Evolutionary conservation across 805 yeast species (phyloP).

Genomic region (Candida arabinofermentans): DNA sequence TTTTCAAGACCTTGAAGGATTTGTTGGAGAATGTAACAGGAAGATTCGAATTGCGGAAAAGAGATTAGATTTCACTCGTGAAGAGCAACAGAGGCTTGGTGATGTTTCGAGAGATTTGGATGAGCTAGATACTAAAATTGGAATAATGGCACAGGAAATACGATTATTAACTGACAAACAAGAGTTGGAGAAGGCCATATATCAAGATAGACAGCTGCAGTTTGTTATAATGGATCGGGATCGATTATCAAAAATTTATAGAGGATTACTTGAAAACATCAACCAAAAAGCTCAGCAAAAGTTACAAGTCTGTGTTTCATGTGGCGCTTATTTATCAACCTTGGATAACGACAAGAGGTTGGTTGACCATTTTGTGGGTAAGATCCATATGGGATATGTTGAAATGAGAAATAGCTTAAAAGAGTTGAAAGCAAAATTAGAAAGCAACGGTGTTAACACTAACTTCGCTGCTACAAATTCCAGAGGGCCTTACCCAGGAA

Average conservation of each 20-base stretch:
- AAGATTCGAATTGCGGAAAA: slow-evolving; percentile 60
- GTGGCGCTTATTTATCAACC: slow-evolving; percentile 85
- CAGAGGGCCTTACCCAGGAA: background rate
- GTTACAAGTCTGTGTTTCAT: slow-evolving; percentile 81
- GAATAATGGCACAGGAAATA: slow-evolving; percentile 64
- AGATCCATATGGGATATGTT: slow-evolving; percentile 79
- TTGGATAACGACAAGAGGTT: slow-evolving; percentile 83
- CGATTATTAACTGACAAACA: slow-evolving; percentile 45
- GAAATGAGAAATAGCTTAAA: slow-evolving; percentile 60
- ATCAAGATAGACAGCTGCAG: slow-evolving; percentile 45
- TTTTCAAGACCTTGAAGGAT: slow-evolving; percentile 42
- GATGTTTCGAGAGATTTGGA: slow-evolving; percentile 48
- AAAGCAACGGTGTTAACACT: background rate
- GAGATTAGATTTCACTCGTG: slow-evolving; percentile 69
- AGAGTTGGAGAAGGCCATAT: slow-evolving; percentile 48
- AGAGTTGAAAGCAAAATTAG: slow-evolving; percentile 28
- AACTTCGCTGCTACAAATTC: background rate
- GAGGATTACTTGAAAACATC: slow-evolving; percentile 61
- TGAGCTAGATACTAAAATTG: slow-evolving; percentile 56
- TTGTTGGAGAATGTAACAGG: slow-evolving; percentile 62
- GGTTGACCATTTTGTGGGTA: slow-evolving; percentile 88
- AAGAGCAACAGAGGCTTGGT: slow-evolving; percentile 34
- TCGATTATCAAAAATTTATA: slow-evolving; percentile 49
- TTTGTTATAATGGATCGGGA: slow-evolving; percentile 46
- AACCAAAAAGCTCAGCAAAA: slow-evolving; percentile 89